Evolutionary conservation across 1,284 basidiomycete genomes (phyloP).

Genomic region (Malassezia pachydermatis): DNA sequence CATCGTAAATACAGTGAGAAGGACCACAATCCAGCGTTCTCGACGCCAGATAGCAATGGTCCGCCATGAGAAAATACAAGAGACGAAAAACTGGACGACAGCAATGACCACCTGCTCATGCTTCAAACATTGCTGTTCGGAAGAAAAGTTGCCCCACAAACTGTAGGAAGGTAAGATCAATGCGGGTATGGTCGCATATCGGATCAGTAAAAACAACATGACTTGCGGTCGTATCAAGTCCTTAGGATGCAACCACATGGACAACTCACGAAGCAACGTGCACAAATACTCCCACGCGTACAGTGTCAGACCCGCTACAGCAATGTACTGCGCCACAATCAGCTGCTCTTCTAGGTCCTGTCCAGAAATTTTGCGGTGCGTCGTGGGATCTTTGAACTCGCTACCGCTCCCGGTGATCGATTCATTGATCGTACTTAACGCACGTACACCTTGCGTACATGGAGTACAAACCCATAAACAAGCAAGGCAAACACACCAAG

Average conservation of each 20-base stretch:
- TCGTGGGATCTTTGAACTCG: constrained; percentile 1
- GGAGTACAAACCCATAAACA: no score
- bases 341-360: constrained; percentile 5
- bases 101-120: constrained; percentile 23
- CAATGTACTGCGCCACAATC: constrained; percentile 16
- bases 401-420: not conserved
- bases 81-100: constrained; percentile 27
- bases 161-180: constrained; percentile 22
- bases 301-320: constrained; percentile 20
- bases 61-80: constrained; percentile 29
- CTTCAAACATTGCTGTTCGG: constrained; percentile 16
- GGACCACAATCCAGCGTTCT: constrained; percentile 23
- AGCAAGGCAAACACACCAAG: no score
- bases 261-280: constrained; percentile 14
- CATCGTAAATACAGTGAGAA: constrained; percentile 19
- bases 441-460: no score
- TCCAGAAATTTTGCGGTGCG: not conserved
- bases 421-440: no score
- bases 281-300: constrained; percentile 22
- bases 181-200: constrained; percentile 25
- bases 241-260: constrained; percentile 20
- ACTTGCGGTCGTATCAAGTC: constrained; percentile 22
- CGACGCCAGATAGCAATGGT: constrained; percentile 36
- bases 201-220: constrained; percentile 25
- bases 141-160: constrained; percentile 20